Conservation (phyloP, 768 basidiomycete species). For the Candolleomyces aberdarensis region DNA sequence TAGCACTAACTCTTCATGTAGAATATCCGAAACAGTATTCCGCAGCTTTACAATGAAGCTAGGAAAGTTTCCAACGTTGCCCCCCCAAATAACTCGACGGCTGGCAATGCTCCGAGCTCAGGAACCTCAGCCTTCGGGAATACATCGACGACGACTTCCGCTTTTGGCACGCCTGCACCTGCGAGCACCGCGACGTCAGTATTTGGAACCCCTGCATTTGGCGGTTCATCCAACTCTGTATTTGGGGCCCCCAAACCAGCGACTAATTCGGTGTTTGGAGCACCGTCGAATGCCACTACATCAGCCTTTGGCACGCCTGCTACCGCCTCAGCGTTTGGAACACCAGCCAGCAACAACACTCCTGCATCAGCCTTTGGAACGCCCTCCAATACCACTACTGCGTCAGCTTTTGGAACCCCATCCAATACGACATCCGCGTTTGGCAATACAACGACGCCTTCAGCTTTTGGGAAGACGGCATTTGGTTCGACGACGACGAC, state of each 20-base stretch:
- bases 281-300: background rate
- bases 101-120: conserved; percentile 6
- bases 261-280: background rate
- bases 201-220: conserved; percentile 17
- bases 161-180: conserved; percentile 12
- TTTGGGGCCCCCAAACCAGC: background rate
- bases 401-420: conserved; percentile 21
- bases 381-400: conserved; percentile 1
- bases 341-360: no score
- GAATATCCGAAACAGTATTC: conserved; percentile 48
- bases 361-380: conserved; percentile 23
- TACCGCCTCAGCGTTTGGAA: conserved; percentile 17
- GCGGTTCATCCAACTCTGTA: conserved; percentile 9
- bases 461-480: conserved; percentile 29
- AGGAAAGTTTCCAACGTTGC: background rate
- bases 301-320: background rate
- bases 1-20: conserved; percentile 13
- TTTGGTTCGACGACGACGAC: conserved; percentile 15
- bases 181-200: no score
- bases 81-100: background rate
- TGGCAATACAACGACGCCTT: conserved; percentile 23
- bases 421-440: conserved; percentile 32
- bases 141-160: conserved; percentile 8
- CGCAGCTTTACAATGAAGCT: conserved; percentile 42
- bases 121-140: conserved; percentile 6